Conservation (phyloP, 495 filamentous ascomycete genomes). For the Hypoxylon cercidicola region DNA sequence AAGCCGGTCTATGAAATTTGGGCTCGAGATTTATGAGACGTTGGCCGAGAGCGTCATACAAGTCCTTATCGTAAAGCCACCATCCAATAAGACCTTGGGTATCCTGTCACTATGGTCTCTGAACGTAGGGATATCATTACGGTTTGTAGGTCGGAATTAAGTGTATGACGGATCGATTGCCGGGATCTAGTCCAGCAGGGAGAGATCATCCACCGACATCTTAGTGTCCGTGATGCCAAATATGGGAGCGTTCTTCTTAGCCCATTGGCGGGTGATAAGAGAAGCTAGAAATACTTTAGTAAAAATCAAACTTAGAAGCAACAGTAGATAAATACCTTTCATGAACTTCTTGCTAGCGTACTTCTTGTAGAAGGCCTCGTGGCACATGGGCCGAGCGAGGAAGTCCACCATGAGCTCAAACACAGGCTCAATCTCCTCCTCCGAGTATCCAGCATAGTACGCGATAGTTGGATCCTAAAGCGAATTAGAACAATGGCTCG, state of each 20-base stretch:
- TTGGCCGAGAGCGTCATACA: conserved; percentile 40
- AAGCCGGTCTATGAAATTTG: conserved; percentile 8
- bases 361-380: conserved; percentile 99
- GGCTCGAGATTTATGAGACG: conserved; percentile 31
- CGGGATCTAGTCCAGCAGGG: conserved; percentile 26
- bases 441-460: conserved; percentile 92
- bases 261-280: conserved; percentile 90
- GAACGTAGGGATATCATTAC: conserved; percentile 38
- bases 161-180: conserved; percentile 4
- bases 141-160: conserved; percentile 13
- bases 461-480: conserved; percentile 83
- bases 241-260: conserved; percentile 73
- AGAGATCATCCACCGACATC: conserved; percentile 55
- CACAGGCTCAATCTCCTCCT: conserved; percentile 91
- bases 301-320: conserved; percentile 7
- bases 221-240: conserved; percentile 56
- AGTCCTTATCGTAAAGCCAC: conserved; percentile 41
- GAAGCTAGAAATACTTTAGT: conserved; percentile 69
- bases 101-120: conserved; percentile 39
- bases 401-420: conserved; percentile 96
- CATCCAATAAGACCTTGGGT: conserved; percentile 46
- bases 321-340: conserved; percentile 73
- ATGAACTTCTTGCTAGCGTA: conserved; percentile 99
- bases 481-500: conserved; percentile 38
- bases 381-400: conserved; percentile 83